Percentiles rank a stretch among this genome's conserved stretches.
Conservation (phyloP, 2,329 filamentous ascomycete genomes). For the Fusarium fracticaudum region DNA sequence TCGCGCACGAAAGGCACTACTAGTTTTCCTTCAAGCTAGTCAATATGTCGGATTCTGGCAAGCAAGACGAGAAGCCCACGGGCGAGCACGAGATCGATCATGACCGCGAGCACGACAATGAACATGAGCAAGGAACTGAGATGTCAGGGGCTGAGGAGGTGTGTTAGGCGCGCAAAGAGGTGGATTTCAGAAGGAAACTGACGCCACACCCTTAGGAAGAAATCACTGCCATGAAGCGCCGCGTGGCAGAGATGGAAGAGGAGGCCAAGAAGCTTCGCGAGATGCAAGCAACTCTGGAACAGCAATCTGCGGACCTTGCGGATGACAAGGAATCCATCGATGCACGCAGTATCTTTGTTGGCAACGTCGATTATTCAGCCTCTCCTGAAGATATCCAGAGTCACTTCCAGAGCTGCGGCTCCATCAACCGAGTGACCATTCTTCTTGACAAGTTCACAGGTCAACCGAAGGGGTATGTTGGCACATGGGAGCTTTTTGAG, state of each 20-base stretch:
- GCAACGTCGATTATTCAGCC: slow-evolving; percentile 97
- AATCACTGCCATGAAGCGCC: slow-evolving; percentile 86
- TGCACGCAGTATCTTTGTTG: slow-evolving; percentile 94
- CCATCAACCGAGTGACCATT: slow-evolving; percentile 98
- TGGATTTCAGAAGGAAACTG: slow-evolving; percentile 44
- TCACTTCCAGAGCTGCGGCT: slow-evolving; percentile 96
- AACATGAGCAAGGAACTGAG: slow-evolving; percentile 46
- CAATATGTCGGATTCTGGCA: slow-evolving; percentile 48
- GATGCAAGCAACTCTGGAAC: slow-evolving; percentile 87
- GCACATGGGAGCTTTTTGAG: not conserved
- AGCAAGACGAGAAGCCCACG: slow-evolving; percentile 45
- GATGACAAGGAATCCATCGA: slow-evolving; percentile 98
- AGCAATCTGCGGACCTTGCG: slow-evolving; percentile 81
- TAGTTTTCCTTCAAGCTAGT: not conserved
- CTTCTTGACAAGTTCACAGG: slow-evolving; percentile 98
- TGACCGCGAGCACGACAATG: slow-evolving; percentile 35
- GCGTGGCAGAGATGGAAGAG: slow-evolving; percentile 90
- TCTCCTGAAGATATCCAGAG: slow-evolving; percentile 96
- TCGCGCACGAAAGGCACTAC: not conserved
- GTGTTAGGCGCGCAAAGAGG: slow-evolving; percentile 47
- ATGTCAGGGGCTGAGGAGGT: slow-evolving; percentile 50
- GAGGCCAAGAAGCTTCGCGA: slow-evolving; percentile 87
- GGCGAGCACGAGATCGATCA: slow-evolving; percentile 45
- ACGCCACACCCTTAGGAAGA: slow-evolving; percentile 67
- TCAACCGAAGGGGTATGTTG: slow-evolving; percentile 93